Evolutionary conservation across 2,329 filamentous ascomycete species (phyloP).

Genomic region (Cladosporium sp.): DNA sequence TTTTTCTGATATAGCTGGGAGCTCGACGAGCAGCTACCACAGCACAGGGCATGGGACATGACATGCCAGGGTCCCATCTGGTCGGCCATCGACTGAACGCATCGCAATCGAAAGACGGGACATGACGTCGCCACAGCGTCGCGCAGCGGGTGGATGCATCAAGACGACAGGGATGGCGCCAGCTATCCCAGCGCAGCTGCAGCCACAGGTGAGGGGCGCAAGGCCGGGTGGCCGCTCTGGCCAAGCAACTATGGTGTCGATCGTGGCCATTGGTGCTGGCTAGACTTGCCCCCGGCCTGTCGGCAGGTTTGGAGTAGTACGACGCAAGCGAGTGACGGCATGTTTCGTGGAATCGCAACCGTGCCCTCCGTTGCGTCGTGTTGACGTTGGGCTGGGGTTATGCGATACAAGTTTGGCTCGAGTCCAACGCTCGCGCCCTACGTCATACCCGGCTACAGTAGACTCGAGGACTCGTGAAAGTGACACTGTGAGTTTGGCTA

Average conservation of each 20-base stretch:
- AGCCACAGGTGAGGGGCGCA: no score
- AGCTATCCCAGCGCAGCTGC: no score
- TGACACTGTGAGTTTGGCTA: no score
- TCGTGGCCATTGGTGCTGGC: constrained; percentile 1
- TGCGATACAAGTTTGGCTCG: no score
- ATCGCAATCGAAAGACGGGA: constrained; percentile 6
- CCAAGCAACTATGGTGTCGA: constrained; percentile 1
- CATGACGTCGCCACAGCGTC: constrained; percentile 4
- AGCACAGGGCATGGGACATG: constrained; percentile 10
- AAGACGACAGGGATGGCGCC: not conserved
- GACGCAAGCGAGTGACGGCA: constrained; percentile 9
- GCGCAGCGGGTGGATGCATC: not conserved
- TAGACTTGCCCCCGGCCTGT: constrained; percentile 4
- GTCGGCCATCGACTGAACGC: constrained; percentile 5
- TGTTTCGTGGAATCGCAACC: not conserved
- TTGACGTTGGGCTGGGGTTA: no score
- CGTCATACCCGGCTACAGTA: no score
- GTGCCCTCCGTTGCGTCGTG: no score
- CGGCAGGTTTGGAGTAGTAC: constrained; percentile 11
- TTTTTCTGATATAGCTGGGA: constrained; percentile 12
- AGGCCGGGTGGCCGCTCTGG: not conserved
- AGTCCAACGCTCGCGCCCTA: no score
- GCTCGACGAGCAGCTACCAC: not conserved
- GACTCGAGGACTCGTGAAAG: no score
- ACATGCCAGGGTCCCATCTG: constrained; percentile 4